Conservation (phyloP, 2,329 filamentous ascomycete genomes). For the Arthrinium puccinioides region DNA sequence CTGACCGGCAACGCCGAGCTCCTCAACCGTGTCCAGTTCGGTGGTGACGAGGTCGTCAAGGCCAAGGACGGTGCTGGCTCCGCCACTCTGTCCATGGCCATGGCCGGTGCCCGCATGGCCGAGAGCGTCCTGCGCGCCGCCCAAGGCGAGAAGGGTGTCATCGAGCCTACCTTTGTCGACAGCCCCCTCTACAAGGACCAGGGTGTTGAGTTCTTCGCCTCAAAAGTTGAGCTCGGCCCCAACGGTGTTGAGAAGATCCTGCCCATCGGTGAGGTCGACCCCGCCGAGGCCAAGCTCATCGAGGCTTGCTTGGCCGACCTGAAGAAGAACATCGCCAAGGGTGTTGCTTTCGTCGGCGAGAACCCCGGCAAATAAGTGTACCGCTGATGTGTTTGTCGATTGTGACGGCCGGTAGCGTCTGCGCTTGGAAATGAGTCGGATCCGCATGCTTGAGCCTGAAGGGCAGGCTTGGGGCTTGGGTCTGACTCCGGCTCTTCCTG, state of each 20-base stretch:
- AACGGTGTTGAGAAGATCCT: conserved; percentile 93
- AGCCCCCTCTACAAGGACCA: conserved; percentile 97
- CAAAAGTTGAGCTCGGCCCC: conserved; percentile 90
- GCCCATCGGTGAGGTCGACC: conserved; percentile 76
- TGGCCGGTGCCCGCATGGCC: conserved; percentile 79
- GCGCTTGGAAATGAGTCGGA: too few species aligned
- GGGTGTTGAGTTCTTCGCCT: conserved; percentile 95
- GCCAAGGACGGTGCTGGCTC: conserved; percentile 97
- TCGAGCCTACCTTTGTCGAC: conserved; percentile 96
- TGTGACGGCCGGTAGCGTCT: too few species aligned
- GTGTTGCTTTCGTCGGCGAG: conserved; percentile 52
- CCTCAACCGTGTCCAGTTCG: conserved; percentile 94
- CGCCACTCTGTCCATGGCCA: conserved; percentile 97
- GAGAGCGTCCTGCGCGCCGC: conserved; percentile 90
- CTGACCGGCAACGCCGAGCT: conserved; percentile 74
- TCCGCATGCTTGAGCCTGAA: conserved; percentile 2
- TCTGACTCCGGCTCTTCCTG: not conserved
- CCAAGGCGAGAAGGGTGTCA: conserved; percentile 87
- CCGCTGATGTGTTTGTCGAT: not conserved
- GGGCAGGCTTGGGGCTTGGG: conserved; percentile 2
- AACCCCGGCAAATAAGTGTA: conserved; percentile 46
- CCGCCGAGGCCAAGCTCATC: conserved; percentile 82
- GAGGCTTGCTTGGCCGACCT: conserved; percentile 78
- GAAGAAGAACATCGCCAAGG: conserved; percentile 95
- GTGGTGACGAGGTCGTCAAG: conserved; percentile 98